Base-by-base conservation (phyloP, 2,329 filamentous ascomycete genomes). In the Aureobasidium vineae region DNA sequence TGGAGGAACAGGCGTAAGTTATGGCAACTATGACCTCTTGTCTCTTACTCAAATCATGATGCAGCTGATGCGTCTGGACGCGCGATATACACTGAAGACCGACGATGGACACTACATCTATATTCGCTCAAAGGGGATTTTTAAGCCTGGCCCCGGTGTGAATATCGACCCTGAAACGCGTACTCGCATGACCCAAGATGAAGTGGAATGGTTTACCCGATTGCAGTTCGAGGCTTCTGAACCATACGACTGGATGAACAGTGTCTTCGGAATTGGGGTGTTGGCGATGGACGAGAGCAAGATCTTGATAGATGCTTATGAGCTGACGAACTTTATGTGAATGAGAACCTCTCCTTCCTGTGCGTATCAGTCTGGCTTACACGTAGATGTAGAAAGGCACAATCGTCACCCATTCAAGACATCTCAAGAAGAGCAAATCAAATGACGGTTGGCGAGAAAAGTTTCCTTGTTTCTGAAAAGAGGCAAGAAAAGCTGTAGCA, bases 271-370 rank as follows among this genome's bases (percentile, higher is more conserved):
- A 7, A 68, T 72, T 41, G 71, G 71, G 10, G 70, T 72, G 5
- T 49, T 72, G 54, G 53, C 70, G 5, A 70, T 70, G 71, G 50
- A 68, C 33, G 68, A 71, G 16, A 57, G 56, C 3, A 68, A 61
- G n/a, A 72, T 72, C 47, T 65, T 71, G 57, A 72, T 72, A 31
- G 70, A 72, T 68, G 71, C 70, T 15, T 72, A 72, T 26, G 60
- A 65, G 43, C 40, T 72, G 49, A 71, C 71, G 7, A 72, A 72
- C 59, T 70, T 72, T 15, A 40, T 66, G 52, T 59, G 21, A 43
- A 52, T 19, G 16, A 52, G 26, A 33, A 33, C 26, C n/a, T 33
- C 2, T n/a, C 26, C 5, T 5, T 16, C 6, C 5, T 50, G 6
- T 33, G 26, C 16, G 19, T 16, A 33, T n/a, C 8, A n/a, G 49